Evolutionary conservation across 345 rosid species (phyloP), one percentile per base, ranked within the genome.

Genomic region (Syzygium grande): DNA sequence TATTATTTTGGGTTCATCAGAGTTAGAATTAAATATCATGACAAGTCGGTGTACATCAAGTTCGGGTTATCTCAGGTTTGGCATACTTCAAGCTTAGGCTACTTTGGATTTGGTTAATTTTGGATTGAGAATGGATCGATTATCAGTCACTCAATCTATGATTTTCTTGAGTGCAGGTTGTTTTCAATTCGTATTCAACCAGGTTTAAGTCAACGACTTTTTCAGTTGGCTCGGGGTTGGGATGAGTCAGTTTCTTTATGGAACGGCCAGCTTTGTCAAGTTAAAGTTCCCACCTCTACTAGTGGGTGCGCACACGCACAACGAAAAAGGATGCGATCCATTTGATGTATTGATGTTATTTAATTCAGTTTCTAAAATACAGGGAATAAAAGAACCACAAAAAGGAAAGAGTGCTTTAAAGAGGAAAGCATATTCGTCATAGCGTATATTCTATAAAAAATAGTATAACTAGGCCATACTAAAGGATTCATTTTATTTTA

Each of bases 231-330:
- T 63, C 17, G 38, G 77, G 77, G 77, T 63, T 68, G 46, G 73
- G 43, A 30, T 34, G 79, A 30, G 43, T 1, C 79, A 68, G 2
- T 30, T 68, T 68, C 79, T 9, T 68, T 43, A 34, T 68, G 79
- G 79, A 23, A 68, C 8, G 46, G 46, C 79, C 43, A 2, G 23
- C 12, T 34, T 1, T 30, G 43, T 30, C 10, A 23, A 68, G 43
- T 68, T 68, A 21, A 9, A 68, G 79, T 34, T 68, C 46, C 79
- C 79, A 68, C 79, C 23, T 68, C 79, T 34, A 30, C 43, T 4
- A 22, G 43, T 0, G 1, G 79, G 1, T 30, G 43, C 46, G 7
- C 5, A 5, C 79, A 16, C 0, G 0, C 46, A 30, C 79, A 17
- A 68, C 34, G 21, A 68, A 68, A 65, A 2, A 68, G 79, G 46